Conservation (phyloP, 2,329 filamentous ascomycete genomes). For the Stagonosporopsis vannaccii region DNA sequence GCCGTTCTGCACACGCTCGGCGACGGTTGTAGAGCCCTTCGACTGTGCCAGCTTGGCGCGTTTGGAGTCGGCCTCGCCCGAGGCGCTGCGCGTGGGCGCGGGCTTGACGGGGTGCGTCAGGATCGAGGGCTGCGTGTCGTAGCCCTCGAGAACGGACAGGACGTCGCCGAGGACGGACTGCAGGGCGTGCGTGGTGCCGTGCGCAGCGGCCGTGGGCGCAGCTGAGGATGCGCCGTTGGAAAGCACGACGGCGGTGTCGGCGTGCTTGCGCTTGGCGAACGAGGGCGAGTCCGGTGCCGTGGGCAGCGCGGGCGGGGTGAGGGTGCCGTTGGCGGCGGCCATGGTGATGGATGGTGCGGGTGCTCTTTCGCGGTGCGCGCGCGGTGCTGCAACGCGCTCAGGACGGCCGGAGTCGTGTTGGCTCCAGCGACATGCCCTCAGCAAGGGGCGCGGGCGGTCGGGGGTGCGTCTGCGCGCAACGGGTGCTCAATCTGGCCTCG, state of each 20-base stretch:
- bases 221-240: slow-evolving; percentile 40
- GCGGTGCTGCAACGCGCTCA: slow-evolving; percentile 47
- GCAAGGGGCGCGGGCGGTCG: slow-evolving; percentile 1
- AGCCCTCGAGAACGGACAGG: slow-evolving; percentile 51
- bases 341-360: slow-evolving; percentile 38
- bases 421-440: slow-evolving; percentile 11
- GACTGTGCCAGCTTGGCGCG: slow-evolving; percentile 53
- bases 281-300: slow-evolving; percentile 38
- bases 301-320: slow-evolving; percentile 43
- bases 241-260: slow-evolving; percentile 40
- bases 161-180: slow-evolving; percentile 51
- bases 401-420: slow-evolving; percentile 33
- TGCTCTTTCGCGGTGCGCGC: slow-evolving; percentile 42
- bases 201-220: slow-evolving; percentile 25
- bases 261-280: slow-evolving; percentile 56
- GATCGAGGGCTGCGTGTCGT: slow-evolving; percentile 57
- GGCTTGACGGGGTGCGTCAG: slow-evolving; percentile 49
- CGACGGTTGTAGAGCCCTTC: slow-evolving; percentile 44
- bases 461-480: neutral
- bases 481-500: neutral
- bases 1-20: slow-evolving; percentile 46
- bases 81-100: slow-evolving; percentile 37
- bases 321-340: slow-evolving; percentile 48
- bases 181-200: slow-evolving; percentile 34
- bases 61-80: slow-evolving; percentile 54